These are phyloP conservation scores for Auxenochlorella protothecoides DNA, from an alignment of 139 green algal genomes.

Conservation along the genomic window DNA sequence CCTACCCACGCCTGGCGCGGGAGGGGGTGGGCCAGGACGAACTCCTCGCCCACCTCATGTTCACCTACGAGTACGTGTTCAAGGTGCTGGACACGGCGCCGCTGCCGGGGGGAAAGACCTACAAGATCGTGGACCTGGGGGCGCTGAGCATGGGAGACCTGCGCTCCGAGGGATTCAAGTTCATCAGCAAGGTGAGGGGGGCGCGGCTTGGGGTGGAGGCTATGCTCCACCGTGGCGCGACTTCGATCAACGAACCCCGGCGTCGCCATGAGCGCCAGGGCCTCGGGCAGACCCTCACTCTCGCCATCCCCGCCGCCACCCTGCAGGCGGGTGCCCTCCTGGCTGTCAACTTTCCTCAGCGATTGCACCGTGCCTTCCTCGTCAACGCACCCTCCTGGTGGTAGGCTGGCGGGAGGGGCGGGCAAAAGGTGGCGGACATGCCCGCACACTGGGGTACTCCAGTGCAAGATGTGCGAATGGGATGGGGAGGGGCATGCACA, in stretches of 20 bases:
- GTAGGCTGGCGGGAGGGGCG: not conserved
- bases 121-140: conserved; percentile 21
- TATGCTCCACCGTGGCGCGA: not conserved
- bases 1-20: not conserved
- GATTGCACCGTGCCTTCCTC: conserved; percentile 22
- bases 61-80: conserved; percentile 17
- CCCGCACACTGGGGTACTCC: too few relatives aligned
- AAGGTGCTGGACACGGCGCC: conserved; percentile 4
- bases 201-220: not conserved
- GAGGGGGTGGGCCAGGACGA: conserved; percentile 13
- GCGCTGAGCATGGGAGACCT: conserved; percentile 14
- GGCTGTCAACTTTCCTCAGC: conserved; percentile 21
- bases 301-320: not conserved
- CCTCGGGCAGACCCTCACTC: not conserved
- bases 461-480: too few relatives aligned
- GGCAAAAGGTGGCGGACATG: too few relatives aligned
- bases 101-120: conserved; percentile 5
- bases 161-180: conserved; percentile 6
- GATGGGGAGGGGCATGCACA: too few relatives aligned
- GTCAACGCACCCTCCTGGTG: conserved; percentile 27
- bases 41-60: conserved; percentile 19
- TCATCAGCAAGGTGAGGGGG: conserved; percentile 9
- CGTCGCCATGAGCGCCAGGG: not conserved
- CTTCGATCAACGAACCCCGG: not conserved
- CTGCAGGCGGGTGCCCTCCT: conserved; percentile 10